These are phyloP conservation scores for Kwoniella heveanensis DNA, from an alignment of 768 basidiomycete genomes.

Conservation along the genomic window DNA sequence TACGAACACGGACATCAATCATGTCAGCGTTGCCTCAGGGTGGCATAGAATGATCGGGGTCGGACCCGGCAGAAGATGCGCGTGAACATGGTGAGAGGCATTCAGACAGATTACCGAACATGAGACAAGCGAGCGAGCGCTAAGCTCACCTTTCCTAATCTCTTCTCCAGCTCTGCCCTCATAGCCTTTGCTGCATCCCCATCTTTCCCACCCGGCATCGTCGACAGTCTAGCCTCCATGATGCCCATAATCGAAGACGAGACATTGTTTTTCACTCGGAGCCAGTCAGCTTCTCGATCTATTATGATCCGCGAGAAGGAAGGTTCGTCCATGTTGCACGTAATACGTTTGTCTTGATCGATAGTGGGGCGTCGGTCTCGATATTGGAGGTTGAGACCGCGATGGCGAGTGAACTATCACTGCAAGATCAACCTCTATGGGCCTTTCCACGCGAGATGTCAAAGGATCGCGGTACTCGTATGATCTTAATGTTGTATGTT, in stretches of 20 bases:
- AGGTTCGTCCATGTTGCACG: conserved; percentile 33
- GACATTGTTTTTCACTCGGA: conserved; percentile 64
- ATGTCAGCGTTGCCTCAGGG: not conserved
- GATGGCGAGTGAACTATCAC: no score
- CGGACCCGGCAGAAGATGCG: no score
- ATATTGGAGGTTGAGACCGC: no score
- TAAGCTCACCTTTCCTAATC: conserved; percentile 42
- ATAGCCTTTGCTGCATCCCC: conserved; percentile 61
- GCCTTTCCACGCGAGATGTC: no score
- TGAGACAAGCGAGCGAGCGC: no score
- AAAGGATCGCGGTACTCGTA: no score
- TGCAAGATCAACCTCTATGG: no score
- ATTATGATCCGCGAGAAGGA: conserved; percentile 55
- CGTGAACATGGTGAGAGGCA: no score
- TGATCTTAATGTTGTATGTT: not conserved
- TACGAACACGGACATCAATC: not conserved
- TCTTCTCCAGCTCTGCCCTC: conserved; percentile 42
- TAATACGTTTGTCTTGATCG: no score
- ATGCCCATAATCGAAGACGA: conserved; percentile 59
- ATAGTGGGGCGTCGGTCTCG: no score
- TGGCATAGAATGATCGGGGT: no score
- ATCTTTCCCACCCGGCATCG: conserved; percentile 55
- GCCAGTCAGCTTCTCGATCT: conserved; percentile 70
- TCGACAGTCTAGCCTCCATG: conserved; percentile 61
- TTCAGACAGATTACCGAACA: no score